phyloP scores from a whole-genome alignment of 2,329 filamentous ascomycete genomes.

The Onygenales sp. region DNA sequence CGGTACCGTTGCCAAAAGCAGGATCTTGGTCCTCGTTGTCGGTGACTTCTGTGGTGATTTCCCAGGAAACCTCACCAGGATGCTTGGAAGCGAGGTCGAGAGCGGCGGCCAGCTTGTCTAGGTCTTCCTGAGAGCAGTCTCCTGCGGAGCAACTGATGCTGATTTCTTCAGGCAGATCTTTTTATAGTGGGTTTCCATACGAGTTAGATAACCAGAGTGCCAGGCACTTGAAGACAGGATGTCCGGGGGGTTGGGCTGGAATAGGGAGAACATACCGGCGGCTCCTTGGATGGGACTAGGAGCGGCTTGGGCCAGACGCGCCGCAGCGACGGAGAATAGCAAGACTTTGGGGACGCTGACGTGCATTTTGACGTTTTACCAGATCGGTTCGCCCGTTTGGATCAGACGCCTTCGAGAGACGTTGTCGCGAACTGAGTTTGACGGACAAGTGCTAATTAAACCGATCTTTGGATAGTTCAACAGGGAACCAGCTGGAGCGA shows the following conservation, averaged over 20 bases:
- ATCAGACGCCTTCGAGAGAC: no score
- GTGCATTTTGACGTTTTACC: not conserved
- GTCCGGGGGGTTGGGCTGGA: no score
- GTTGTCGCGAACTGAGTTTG: no score
- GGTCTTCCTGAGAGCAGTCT: not conserved
- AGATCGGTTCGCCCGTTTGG: not conserved
- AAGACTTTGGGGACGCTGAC: not conserved
- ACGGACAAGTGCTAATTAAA: no score
- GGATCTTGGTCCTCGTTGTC: not conserved
- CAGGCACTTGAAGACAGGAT: no score
- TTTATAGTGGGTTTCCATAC: not conserved
- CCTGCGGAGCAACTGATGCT: not conserved
- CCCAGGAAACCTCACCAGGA: conserved; percentile 1
- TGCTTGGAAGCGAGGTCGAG: not conserved
- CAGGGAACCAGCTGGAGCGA: no score
- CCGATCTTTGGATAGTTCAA: no score
- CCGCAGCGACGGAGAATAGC: not conserved
- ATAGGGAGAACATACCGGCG: not conserved
- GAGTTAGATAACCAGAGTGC: no score
- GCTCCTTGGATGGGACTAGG: not conserved
- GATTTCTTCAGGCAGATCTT: not conserved
- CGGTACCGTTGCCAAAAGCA: not conserved
- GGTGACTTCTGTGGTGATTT: conserved; percentile 3
- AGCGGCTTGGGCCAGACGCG: not conserved
- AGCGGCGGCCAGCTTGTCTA: not conserved